Evolutionary conservation across 1,284 basidiomycete genomes (phyloP).

Genomic region (Sporisorium reilianum): DNA sequence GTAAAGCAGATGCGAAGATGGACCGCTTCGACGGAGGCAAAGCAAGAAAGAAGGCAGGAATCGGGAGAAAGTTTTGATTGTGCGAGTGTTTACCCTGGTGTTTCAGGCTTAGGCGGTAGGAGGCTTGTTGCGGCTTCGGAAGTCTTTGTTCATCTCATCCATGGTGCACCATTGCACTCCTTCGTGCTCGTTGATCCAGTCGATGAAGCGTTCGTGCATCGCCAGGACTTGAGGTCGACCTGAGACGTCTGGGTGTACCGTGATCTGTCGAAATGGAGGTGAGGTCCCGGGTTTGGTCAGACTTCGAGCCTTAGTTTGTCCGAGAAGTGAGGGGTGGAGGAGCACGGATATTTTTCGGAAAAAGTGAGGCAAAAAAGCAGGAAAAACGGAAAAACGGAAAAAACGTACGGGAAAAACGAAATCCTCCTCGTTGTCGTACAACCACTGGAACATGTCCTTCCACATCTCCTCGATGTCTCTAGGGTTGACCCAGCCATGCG

Average conservation of each 20-base stretch:
- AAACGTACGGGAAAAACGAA: slow-evolving; percentile 77
- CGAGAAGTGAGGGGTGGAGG: no score
- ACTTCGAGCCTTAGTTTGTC: no score
- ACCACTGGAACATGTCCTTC: slow-evolving; percentile 81
- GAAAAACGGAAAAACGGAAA: no score
- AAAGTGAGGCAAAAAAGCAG: no score
- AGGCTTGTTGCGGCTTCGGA: slow-evolving; percentile 24
- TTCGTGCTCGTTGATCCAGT: slow-evolving; percentile 81
- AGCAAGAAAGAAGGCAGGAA: slow-evolving; percentile 28
- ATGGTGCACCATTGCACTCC: slow-evolving; percentile 81
- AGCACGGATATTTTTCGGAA: no score
- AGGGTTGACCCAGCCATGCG: slow-evolving; percentile 80
- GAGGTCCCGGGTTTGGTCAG: no score
- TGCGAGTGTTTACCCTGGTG: slow-evolving; percentile 8
- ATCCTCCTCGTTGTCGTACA: slow-evolving; percentile 77
- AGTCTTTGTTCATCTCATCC: slow-evolving; percentile 72
- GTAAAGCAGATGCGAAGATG: slow-evolving; percentile 82
- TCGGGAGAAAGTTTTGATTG: slow-evolving; percentile 36
- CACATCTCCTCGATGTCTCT: slow-evolving; percentile 80
- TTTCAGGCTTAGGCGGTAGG: neutral
- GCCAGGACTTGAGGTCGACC: slow-evolving; percentile 78
- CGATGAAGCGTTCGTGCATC: slow-evolving; percentile 84
- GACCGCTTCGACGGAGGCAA: slow-evolving; percentile 67
- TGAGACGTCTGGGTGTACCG: slow-evolving; percentile 83
- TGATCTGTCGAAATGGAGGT: slow-evolving; percentile 73